phyloP scores from a whole-genome alignment of 108 stramenopile genomes.

The Mediolabrus comicus region DNA sequence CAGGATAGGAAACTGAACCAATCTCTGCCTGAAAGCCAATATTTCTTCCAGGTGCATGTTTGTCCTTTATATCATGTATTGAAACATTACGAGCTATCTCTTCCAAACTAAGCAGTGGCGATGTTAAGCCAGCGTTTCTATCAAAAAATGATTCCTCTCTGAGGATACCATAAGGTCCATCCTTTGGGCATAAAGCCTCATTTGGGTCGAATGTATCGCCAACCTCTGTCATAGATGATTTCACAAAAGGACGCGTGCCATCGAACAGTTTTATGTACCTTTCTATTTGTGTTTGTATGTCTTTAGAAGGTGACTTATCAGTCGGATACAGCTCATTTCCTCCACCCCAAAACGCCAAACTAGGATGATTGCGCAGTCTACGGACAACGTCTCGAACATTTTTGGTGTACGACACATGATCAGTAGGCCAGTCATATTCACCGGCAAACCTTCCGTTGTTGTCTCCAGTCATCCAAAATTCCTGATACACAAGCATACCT shows the following conservation, averaged over 20 bases:
- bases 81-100: slow-evolving; percentile 13
- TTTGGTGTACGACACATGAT: slow-evolving; percentile 34
- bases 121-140: slow-evolving; percentile 49
- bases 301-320: slow-evolving; percentile 21
- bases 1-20: slow-evolving; percentile 46
- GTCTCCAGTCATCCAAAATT: slow-evolving; percentile 72
- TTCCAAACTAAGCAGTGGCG: slow-evolving; percentile 15
- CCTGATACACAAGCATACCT: slow-evolving; percentile 71
- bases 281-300: slow-evolving; percentile 13
- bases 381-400: slow-evolving; percentile 37
- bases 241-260: slow-evolving; percentile 34
- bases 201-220: slow-evolving; percentile 22
- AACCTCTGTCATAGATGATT: slow-evolving; percentile 26
- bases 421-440: slow-evolving; percentile 44
- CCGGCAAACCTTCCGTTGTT: slow-evolving; percentile 65
- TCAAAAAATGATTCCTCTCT: slow-evolving; percentile 27
- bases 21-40: slow-evolving; percentile 63
- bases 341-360: slow-evolving; percentile 42
- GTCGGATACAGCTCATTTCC: slow-evolving; percentile 54
- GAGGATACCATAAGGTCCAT: slow-evolving; percentile 60
- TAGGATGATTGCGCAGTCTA: slow-evolving; percentile 46
- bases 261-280: slow-evolving; percentile 17
- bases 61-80: slow-evolving; percentile 6
- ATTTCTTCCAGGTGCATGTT: slow-evolving; percentile 22
- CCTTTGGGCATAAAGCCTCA: slow-evolving; percentile 39